These are phyloP conservation scores for Sanghuangporus baumii DNA, from an alignment of 1,284 basidiomycete genomes.

Conservation along the genomic window DNA sequence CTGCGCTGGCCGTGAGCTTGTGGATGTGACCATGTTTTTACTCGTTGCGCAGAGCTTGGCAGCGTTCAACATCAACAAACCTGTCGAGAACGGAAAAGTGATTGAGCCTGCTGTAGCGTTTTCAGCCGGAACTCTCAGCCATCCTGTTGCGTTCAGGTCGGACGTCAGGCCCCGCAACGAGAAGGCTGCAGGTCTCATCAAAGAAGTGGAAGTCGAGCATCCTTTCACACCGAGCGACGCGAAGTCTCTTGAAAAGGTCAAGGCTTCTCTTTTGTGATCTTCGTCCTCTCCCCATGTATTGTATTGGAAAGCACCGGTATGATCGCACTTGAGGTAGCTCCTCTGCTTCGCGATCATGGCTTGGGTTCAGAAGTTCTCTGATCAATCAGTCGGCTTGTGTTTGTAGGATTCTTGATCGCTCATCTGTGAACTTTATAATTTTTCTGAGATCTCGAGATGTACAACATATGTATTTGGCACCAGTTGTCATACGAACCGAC, in stretches of 20 bases:
- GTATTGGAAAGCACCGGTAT: too few species aligned
- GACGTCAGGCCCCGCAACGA: neutral
- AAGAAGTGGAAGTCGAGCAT: neutral
- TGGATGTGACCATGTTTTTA: slow-evolving; percentile 14
- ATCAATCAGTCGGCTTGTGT: too few species aligned
- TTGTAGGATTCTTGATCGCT: too few species aligned
- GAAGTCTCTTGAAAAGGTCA: neutral
- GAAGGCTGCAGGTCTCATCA: slow-evolving; percentile 2
- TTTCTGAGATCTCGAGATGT: too few species aligned
- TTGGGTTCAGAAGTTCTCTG: too few species aligned
- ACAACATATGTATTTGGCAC: too few species aligned
- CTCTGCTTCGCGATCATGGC: too few species aligned
- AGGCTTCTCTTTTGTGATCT: too few species aligned
- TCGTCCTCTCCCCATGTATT: too few species aligned
- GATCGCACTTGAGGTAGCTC: too few species aligned
- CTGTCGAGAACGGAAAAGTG: neutral
- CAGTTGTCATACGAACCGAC: too few species aligned
- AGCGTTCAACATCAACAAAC: slow-evolving; percentile 16
- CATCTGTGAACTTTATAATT: too few species aligned
- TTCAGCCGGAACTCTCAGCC: neutral
- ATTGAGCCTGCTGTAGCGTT: neutral
- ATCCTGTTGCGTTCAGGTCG: neutral
- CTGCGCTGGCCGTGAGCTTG: slow-evolving; percentile 17
- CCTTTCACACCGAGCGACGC: slow-evolving; percentile 5
- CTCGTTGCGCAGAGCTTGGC: slow-evolving; percentile 11